Evolutionary conservation across 805 yeast species (phyloP).

Genomic region (Jamesozyma gamospora): DNA sequence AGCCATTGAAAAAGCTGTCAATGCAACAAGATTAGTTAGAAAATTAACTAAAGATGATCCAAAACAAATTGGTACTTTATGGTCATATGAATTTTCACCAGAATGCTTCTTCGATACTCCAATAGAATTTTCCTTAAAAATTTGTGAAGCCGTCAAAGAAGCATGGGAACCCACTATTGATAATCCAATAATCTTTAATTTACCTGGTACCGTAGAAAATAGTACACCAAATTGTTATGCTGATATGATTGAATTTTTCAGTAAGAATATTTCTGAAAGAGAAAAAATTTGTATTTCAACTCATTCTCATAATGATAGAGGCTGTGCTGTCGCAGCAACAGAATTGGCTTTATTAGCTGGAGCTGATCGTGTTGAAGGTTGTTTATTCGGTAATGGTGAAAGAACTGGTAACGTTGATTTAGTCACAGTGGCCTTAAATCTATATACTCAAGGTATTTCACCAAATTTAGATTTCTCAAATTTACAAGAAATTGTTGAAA

Average conservation of each 20-base stretch:
- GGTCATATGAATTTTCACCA: slow-evolving; percentile 74
- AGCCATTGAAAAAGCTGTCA: slow-evolving; percentile 50
- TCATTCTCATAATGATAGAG: slow-evolving; percentile 79
- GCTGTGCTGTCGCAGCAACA: slow-evolving; percentile 83
- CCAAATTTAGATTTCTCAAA: slow-evolving; percentile 67
- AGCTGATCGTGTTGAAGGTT: slow-evolving; percentile 78
- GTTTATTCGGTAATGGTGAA: slow-evolving; percentile 78
- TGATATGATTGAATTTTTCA: slow-evolving; percentile 71
- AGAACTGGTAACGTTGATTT: slow-evolving; percentile 80
- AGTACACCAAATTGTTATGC: slow-evolving; percentile 73
- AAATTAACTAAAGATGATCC: slow-evolving; percentile 62
- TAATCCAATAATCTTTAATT: slow-evolving; percentile 63
- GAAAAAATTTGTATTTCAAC: slow-evolving; percentile 65
- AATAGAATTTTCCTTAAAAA: slow-evolving; percentile 48
- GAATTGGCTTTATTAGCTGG: slow-evolving; percentile 76
- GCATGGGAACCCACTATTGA: slow-evolving; percentile 65
- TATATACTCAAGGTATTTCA: slow-evolving; percentile 67
- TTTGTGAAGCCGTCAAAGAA: slow-evolving; percentile 64
- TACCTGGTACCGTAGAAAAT: slow-evolving; percentile 80
- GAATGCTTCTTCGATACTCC: slow-evolving; percentile 69
- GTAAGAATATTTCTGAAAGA: slow-evolving; percentile 50
- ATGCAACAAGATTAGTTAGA: slow-evolving; percentile 52
- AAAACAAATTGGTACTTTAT: slow-evolving; percentile 39
- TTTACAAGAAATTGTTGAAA: slow-evolving; percentile 52
- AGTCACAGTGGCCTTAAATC: slow-evolving; percentile 65